These are phyloP conservation scores for Hyphodiscus sp. DNA, from an alignment of 2,329 filamentous ascomycete species.

Conservation along the genomic window DNA sequence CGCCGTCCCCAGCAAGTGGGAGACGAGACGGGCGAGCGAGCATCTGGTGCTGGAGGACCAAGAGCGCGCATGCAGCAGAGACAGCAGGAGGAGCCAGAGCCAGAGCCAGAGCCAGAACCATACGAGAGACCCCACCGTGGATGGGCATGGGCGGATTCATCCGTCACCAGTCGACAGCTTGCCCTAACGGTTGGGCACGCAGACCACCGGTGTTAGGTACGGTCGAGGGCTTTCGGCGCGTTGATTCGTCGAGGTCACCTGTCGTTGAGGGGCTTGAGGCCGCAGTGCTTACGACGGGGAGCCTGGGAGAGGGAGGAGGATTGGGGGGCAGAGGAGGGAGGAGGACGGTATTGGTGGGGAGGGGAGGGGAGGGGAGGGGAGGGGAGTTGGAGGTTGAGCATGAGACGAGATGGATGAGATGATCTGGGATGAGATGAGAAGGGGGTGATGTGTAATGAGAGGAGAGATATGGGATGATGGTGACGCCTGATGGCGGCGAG, in stretches of 20 bases:
- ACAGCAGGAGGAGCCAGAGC: not conserved
- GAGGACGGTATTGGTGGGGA: not conserved
- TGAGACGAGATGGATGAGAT: too few relatives aligned
- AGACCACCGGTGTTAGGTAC: constrained; percentile 17
- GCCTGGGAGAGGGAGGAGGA: not conserved
- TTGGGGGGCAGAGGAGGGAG: not conserved
- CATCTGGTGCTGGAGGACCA: not conserved
- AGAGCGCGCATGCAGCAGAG: not conserved
- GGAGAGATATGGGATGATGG: too few relatives aligned
- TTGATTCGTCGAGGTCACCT: constrained; percentile 7
- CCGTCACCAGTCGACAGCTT: constrained; percentile 2
- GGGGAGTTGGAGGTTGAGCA: not conserved
- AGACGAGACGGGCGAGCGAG: constrained; percentile 19
- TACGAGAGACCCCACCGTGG: not conserved
- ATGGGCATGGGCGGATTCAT: not conserved
- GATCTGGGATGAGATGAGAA: too few relatives aligned
- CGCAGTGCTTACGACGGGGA: constrained; percentile 12
- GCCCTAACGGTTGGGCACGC: constrained; percentile 16
- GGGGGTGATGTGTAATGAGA: too few relatives aligned
- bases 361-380: not conserved
- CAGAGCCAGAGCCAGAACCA: not conserved
- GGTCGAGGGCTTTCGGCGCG: constrained; percentile 1
- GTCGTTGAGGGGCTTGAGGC: constrained; percentile 15
- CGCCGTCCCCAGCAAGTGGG: constrained; percentile 23
- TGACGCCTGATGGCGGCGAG: too few relatives aligned